Percentiles rank a stretch among this genome's conserved stretches.
Conservation (phyloP, 2,329 filamentous ascomycete species). For the Purpureocillium lavendulum region DNA sequence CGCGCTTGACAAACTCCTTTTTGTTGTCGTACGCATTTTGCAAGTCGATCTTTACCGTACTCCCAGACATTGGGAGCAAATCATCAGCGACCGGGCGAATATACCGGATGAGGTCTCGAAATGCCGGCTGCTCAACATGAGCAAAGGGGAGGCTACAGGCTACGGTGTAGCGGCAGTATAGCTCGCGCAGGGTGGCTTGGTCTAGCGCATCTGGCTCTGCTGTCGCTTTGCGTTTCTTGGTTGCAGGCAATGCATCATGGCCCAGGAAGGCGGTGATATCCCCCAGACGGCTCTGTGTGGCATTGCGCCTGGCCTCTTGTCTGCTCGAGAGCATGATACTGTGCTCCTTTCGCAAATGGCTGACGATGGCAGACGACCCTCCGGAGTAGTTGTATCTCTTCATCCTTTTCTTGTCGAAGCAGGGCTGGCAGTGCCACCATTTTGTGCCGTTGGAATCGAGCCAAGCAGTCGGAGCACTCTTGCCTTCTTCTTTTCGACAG, state of each 20-base stretch:
- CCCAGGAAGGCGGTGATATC: background rate
- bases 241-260: background rate
- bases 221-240: constrained; percentile 2
- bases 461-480: background rate
- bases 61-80: background rate
- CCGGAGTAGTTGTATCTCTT: constrained; percentile 2
- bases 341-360: background rate
- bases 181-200: background rate
- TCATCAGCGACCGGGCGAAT: constrained; percentile 1
- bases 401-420: constrained; percentile 1
- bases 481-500: background rate
- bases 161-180: constrained; percentile 2
- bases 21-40: constrained; percentile 1
- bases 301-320: background rate
- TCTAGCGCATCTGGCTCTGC: background rate
- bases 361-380: constrained; percentile 1
- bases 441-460: background rate
- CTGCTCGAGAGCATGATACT: background rate
- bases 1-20: constrained; percentile 2
- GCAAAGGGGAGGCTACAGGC: constrained; percentile 1
- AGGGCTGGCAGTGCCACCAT: constrained; percentile 3
- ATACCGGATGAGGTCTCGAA: background rate
- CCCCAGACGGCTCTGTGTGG: constrained; percentile 1
- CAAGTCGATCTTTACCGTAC: constrained; percentile 1
- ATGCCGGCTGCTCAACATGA: background rate